Conservation (phyloP, 805 yeast species). For the Hagleromyces aurorensis region DNA sequence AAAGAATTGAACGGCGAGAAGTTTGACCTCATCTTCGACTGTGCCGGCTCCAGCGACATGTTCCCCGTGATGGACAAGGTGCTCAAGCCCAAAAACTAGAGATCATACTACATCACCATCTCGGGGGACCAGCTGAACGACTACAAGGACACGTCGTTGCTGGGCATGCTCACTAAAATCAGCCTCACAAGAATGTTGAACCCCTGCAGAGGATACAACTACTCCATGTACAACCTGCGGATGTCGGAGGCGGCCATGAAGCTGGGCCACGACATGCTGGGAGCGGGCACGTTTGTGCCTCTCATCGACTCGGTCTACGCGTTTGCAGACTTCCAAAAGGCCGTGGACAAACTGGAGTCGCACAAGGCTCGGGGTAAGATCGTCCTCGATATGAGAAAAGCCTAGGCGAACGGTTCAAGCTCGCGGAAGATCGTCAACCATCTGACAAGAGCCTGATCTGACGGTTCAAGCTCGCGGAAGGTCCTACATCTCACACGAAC, state of each 20-base stretch:
- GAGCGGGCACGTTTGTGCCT: conserved; percentile 32
- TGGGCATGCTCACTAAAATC: conserved; percentile 8
- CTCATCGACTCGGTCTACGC: conserved; percentile 47
- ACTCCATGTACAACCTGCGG: conserved; percentile 12
- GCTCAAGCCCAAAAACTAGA: conserved; percentile 40
- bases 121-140: conserved; percentile 45
- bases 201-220: conserved; percentile 29
- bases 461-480: too few relatives aligned
- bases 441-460: too few relatives aligned
- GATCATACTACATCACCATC: conserved; percentile 45
- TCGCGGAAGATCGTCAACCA: too few relatives aligned
- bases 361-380: conserved; percentile 58
- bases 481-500: too few relatives aligned
- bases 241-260: conserved; percentile 11
- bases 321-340: conserved; percentile 43
- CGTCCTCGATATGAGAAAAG: conserved; percentile 29
- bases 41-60: conserved; percentile 51
- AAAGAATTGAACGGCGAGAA: conserved; percentile 31
- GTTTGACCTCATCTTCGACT: conserved; percentile 59
- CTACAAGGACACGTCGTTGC: conserved; percentile 14
- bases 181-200: conserved; percentile 12
- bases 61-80: conserved; percentile 36
- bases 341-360: conserved; percentile 39
- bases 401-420: too few relatives aligned
- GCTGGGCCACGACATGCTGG: conserved; percentile 18